A percentile compares a stretch with the other conserved stretches of the same genome.
Conservation (phyloP, 73 alveolate genomes). For the Tetrahymena elliotti region DNA sequence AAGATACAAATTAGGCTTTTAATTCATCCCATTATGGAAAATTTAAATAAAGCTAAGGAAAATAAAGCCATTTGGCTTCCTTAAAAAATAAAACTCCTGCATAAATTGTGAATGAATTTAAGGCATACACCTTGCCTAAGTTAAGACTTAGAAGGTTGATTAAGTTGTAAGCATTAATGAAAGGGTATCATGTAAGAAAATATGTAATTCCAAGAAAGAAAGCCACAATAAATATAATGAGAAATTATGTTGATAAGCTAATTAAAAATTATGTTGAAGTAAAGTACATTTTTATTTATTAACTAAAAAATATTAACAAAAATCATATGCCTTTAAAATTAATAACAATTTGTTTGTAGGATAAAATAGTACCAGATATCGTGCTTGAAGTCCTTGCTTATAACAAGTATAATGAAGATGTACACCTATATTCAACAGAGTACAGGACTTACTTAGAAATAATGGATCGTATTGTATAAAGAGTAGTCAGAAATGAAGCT, state of each 20-base stretch:
- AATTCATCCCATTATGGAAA: not conserved
- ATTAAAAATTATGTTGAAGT: constrained; percentile 19
- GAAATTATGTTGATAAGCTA: constrained; percentile 9
- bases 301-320: not conserved
- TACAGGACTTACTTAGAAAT: constrained; percentile 5
- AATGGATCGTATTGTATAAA: constrained; percentile 18
- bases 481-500: constrained; percentile 36
- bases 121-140: constrained; percentile 37
- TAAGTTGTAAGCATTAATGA: constrained; percentile 27
- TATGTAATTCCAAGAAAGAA: constrained; percentile 29
- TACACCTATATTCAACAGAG: constrained; percentile 15
- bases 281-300: not conserved
- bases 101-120: constrained; percentile 36
- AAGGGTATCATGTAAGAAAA: constrained; percentile 40
- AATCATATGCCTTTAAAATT: not conserved
- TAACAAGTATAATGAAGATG: constrained; percentile 31
- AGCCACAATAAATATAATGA: not conserved
- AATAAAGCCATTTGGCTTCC: not conserved
- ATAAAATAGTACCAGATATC: constrained; percentile 37
- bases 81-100: constrained; percentile 21
- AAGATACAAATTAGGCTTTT: not conserved
- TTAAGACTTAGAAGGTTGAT: constrained; percentile 26
- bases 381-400: constrained; percentile 27
- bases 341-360: not conserved
- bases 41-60: not conserved